These are phyloP conservation scores for Lepidium didymum DNA, from an alignment of 345 rosid species.

Conservation along the genomic window DNA sequence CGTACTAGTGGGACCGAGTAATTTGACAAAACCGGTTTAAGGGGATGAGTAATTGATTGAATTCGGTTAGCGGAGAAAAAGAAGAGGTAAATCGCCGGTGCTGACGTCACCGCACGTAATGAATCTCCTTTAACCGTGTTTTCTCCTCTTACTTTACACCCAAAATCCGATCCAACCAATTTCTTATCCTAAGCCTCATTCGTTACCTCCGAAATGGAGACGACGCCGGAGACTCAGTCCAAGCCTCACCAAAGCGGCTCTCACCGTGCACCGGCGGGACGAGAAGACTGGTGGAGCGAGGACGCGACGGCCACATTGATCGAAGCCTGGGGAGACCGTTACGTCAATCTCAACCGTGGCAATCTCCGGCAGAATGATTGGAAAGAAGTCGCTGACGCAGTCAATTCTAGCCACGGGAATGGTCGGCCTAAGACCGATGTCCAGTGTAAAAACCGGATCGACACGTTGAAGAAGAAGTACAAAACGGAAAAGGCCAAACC, in stretches of 20 bases:
- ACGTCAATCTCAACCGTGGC: slow-evolving; percentile 63
- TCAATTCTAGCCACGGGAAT: slow-evolving; percentile 42
- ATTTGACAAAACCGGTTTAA: background rate
- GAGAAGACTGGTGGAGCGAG: slow-evolving; percentile 96
- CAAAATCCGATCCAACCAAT: slow-evolving; percentile 5
- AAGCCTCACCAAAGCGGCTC: slow-evolving; percentile 23
- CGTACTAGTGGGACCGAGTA: background rate
- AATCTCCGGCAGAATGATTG: slow-evolving; percentile 80
- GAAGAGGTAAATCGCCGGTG: slow-evolving; percentile 21
- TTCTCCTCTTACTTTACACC: slow-evolving; percentile 1
- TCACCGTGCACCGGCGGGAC: slow-evolving; percentile 33
- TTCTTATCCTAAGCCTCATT: slow-evolving; percentile 15
- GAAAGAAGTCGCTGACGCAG: slow-evolving; percentile 73
- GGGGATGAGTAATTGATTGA: background rate
- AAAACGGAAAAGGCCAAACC: slow-evolving; percentile 44
- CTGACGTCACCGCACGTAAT: slow-evolving; percentile 60
- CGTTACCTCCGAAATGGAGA: slow-evolving; percentile 21
- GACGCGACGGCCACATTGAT: slow-evolving; percentile 66
- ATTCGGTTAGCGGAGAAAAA: slow-evolving; percentile 5
- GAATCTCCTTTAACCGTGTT: background rate
- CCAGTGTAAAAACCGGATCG: slow-evolving; percentile 74
- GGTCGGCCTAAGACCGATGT: slow-evolving; percentile 52
- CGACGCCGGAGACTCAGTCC: slow-evolving; percentile 19
- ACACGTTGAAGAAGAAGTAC: slow-evolving; percentile 63
- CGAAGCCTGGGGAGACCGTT: slow-evolving; percentile 86